Evolutionary conservation across 768 basidiomycete species (phyloP), one percentile per base, ranked within the genome.

Genomic region (Suillus alpinus): DNA sequence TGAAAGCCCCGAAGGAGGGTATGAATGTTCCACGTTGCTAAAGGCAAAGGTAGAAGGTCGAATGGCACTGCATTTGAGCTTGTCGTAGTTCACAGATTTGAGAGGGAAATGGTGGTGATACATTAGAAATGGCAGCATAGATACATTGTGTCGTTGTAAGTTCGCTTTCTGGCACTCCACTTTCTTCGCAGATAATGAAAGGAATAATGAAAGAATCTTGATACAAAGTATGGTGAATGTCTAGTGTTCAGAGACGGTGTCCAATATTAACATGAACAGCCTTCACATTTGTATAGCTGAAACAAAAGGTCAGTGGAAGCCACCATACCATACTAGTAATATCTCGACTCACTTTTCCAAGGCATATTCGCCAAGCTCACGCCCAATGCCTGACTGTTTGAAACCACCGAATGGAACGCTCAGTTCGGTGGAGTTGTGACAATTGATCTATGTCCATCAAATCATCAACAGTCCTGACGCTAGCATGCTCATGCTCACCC

Each of bases 341-440:
- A 12, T 32, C 18, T 58, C 31, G 13, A 37, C 58, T 34, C 26
- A 59, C 58, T 59, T 5, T 57, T 59, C 58, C 32, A 81, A 64
- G 8, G 84, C 88, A 69, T 88, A 86, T 71, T 87, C 81, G 63
- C 88, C 87, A 51, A 86, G 76, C 73, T 89, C 88, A 59, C 87
- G 80, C n/a, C 88, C 89, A 61, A 89, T 81, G 59, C 88, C 88
- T 49, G 82, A 84, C 73, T 88, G 85, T 80, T 89, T 90, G 79
- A 79, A 89, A 51, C 89, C 88, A 52, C 88, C 87, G 68, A 88
- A 88, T 7, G 88, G 87, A 43, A 87, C 73, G 58, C 77, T 71
- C 9, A 78, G 67, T 63, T 85, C 77, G 13, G 82, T 69, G 43
- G 65, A 62, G 67, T 79, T 77, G 37, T 70, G 69, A 47, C 76